phyloP scores from a whole-genome alignment of 306 rosid genomes.

The Lupinus albus region DNA sequence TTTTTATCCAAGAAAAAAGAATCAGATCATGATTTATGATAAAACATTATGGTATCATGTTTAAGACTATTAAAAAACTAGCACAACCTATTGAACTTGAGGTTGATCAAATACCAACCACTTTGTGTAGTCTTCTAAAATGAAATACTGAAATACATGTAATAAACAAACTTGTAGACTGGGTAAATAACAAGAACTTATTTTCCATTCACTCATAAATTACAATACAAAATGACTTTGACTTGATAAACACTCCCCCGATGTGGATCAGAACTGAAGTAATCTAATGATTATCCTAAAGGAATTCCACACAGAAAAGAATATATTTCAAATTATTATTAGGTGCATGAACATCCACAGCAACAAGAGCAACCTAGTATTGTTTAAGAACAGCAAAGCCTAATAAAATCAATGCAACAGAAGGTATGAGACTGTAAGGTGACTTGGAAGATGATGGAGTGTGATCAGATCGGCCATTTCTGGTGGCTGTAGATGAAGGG shows the following conservation, averaged over 20 bases:
- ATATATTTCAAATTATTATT: slow-evolving; percentile 30
- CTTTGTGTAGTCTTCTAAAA: not conserved
- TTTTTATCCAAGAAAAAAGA: not conserved
- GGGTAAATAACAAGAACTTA: slow-evolving; percentile 25
- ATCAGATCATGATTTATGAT: too few relatives aligned
- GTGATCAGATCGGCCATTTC: slow-evolving; percentile 66
- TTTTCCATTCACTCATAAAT: slow-evolving; percentile 29
- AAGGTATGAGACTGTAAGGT: slow-evolving; percentile 49
- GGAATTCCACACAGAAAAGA: slow-evolving; percentile 29
- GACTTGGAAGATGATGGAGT: slow-evolving; percentile 68
- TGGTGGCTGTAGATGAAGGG: slow-evolving; percentile 51
- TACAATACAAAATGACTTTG: slow-evolving; percentile 37
- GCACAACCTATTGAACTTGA: not conserved
- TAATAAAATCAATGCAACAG: slow-evolving; percentile 46
- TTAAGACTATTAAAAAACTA: too few relatives aligned
- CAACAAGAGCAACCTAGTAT: slow-evolving; percentile 38
- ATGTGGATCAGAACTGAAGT: slow-evolving; percentile 38
- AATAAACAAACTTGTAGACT: slow-evolving; percentile 12
- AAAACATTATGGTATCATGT: too few relatives aligned
- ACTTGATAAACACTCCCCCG: slow-evolving; percentile 35
- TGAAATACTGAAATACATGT: slow-evolving; percentile 4
- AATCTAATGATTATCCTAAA: slow-evolving; percentile 30
- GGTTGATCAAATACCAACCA: not conserved
- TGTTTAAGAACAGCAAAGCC: slow-evolving; percentile 38
- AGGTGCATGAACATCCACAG: not conserved